Conservation (phyloP, 208 protist species). For the Tritrichomonas foetus region DNA sequence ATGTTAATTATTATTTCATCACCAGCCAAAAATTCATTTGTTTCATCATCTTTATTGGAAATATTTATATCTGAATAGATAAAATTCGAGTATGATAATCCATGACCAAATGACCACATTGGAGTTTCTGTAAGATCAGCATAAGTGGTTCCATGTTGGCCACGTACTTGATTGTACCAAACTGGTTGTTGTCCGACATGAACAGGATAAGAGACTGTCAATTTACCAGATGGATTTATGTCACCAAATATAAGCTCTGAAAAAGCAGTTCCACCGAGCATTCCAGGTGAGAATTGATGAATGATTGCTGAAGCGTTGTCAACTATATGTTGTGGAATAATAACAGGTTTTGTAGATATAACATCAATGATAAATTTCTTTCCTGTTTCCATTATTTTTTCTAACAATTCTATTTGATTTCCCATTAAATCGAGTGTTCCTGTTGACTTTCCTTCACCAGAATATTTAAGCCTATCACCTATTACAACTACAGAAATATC, state of each 20-base stretch:
- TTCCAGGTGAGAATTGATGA: conserved; percentile 51
- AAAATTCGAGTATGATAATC: conserved; percentile 55
- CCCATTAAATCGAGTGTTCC: background rate
- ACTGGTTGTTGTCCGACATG: conserved; percentile 16
- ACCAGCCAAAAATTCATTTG: background rate
- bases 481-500: background rate
- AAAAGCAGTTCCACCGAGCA: conserved; percentile 54
- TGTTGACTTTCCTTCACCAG: background rate
- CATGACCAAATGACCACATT: conserved; percentile 52
- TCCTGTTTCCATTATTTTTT: background rate
- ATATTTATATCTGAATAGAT: conserved; percentile 14
- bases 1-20: conserved; percentile 15
- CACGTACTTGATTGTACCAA: background rate
- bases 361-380: conserved; percentile 51
- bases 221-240: conserved; percentile 48
- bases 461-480: background rate
- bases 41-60: background rate
- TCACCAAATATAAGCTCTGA: conserved; percentile 49
- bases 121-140: conserved; percentile 18
- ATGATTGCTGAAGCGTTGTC: conserved; percentile 47
- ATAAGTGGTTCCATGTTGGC: background rate
- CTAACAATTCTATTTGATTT: background rate
- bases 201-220: conserved; percentile 53
- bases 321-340: conserved; percentile 31
- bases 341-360: conserved; percentile 50